Percentiles rank a stretch among this genome's conserved stretches.
Conservation (phyloP, 2,329 filamentous ascomycete species). For the Camillea tinctor region DNA sequence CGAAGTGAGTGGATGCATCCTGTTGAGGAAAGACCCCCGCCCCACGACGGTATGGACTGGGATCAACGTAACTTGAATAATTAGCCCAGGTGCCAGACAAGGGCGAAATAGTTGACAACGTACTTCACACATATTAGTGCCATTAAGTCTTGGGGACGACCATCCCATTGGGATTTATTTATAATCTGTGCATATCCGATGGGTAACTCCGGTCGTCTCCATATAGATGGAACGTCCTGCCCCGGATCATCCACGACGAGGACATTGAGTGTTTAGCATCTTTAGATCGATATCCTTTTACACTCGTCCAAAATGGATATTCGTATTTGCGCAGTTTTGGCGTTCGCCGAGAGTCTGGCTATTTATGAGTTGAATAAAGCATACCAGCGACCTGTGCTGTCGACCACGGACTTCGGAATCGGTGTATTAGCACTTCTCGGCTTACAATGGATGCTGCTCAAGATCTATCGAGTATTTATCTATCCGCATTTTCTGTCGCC, state of each 20-base stretch:
- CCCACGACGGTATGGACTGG: neutral
- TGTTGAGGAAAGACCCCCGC: neutral
- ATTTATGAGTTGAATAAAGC: neutral
- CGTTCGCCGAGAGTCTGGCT: neutral
- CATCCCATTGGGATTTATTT: neutral
- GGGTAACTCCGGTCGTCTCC: neutral
- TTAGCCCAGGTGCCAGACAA: neutral
- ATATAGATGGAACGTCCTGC: neutral
- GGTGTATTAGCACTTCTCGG: conserved; percentile 2
- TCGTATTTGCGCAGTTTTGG: neutral
- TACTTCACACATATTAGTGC: neutral
- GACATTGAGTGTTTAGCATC: neutral
- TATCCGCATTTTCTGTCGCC: conserved; percentile 14
- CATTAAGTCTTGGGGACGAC: neutral
- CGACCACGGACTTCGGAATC: neutral
- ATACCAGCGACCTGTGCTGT: neutral
- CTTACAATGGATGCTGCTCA: conserved; percentile 9
- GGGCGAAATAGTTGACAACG: neutral
- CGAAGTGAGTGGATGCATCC: neutral
- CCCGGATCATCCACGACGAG: neutral
- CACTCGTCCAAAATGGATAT: neutral
- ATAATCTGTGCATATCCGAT: neutral
- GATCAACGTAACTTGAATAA: neutral
- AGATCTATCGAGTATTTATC: conserved; percentile 13
- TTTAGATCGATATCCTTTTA: neutral